Conservation (phyloP, 1,284 basidiomycete species). For the Albatrellus sp. region DNA sequence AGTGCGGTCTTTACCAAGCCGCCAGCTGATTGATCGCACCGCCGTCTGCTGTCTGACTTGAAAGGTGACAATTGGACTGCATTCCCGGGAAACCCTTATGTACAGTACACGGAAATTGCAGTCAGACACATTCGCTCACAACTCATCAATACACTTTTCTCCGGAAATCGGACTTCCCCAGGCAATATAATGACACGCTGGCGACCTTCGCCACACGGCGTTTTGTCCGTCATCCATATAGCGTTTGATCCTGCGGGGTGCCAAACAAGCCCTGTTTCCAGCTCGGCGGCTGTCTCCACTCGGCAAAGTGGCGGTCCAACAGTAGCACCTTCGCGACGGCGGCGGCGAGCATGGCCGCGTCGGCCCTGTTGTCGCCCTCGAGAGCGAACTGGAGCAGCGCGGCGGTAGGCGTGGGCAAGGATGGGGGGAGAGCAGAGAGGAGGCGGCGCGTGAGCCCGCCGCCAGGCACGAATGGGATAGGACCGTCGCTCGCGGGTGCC, state of each 20-base stretch:
- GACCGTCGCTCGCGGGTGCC: slow-evolving; percentile 17
- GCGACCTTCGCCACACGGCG: too few species aligned
- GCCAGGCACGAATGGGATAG: slow-evolving; percentile 57
- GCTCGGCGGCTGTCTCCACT: slow-evolving; percentile 50
- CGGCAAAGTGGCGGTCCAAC: slow-evolving; percentile 18
- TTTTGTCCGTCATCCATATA: slow-evolving; percentile 48
- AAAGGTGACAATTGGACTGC: too few species aligned
- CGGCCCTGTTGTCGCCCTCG: slow-evolving; percentile 70
- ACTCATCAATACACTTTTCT: too few species aligned
- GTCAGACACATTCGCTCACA: too few species aligned
- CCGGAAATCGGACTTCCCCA: too few species aligned
- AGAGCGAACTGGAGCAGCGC: slow-evolving; percentile 54
- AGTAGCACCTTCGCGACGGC: slow-evolving; percentile 38
- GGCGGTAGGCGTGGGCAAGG: slow-evolving; percentile 45
- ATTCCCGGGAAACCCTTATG: too few species aligned
- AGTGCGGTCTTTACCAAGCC: too few species aligned
- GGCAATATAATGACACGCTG: too few species aligned
- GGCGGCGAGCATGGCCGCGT: slow-evolving; percentile 52
- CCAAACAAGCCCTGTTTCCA: slow-evolving; percentile 64
- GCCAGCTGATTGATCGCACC: too few species aligned
- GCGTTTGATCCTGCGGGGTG: slow-evolving; percentile 53
- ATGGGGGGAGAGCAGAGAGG: slow-evolving; percentile 37
- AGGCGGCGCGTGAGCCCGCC: slow-evolving; percentile 62
- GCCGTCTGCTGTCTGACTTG: too few species aligned
- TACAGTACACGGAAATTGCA: too few species aligned